Evolutionary conservation across 257 asterid species (phyloP).

Genomic region (Nicotiana sylvestris): DNA sequence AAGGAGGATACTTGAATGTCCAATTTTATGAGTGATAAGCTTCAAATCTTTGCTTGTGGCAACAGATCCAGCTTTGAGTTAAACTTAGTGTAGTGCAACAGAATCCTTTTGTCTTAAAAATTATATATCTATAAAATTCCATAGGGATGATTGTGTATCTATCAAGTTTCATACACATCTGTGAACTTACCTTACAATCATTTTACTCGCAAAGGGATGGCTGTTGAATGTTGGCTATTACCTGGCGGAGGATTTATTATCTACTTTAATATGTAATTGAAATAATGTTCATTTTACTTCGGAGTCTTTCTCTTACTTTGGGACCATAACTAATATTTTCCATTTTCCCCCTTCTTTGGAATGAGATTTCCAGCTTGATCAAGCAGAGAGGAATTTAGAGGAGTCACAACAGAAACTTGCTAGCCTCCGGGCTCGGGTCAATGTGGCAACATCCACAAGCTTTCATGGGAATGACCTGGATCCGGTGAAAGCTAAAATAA

Average conservation of each 20-base stretch:
- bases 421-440: constrained; percentile 36
- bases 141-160: not conserved
- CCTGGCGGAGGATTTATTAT: not conserved
- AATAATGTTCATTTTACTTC: not conserved
- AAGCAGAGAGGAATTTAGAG: constrained; percentile 51
- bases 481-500: constrained; percentile 20
- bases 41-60: not conserved
- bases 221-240: not conserved
- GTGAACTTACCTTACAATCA: not conserved
- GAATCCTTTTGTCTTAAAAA: not conserved
- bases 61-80: not conserved
- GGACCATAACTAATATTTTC: not conserved
- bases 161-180: not conserved
- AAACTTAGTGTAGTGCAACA: not conserved
- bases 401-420: constrained; percentile 50
- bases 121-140: not conserved
- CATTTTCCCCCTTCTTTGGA: not conserved
- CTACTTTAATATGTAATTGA: constrained; percentile 5
- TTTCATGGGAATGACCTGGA: constrained; percentile 22
- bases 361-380: constrained; percentile 44
- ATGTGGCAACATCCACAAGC: constrained; percentile 25
- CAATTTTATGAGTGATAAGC: not conserved
- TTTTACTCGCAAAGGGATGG: not conserved
- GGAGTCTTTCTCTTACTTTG: not conserved
- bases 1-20: not conserved